phyloP scores from a whole-genome alignment of 2,329 filamentous ascomycete genomes.

The Parafenestella ontariensis region DNA sequence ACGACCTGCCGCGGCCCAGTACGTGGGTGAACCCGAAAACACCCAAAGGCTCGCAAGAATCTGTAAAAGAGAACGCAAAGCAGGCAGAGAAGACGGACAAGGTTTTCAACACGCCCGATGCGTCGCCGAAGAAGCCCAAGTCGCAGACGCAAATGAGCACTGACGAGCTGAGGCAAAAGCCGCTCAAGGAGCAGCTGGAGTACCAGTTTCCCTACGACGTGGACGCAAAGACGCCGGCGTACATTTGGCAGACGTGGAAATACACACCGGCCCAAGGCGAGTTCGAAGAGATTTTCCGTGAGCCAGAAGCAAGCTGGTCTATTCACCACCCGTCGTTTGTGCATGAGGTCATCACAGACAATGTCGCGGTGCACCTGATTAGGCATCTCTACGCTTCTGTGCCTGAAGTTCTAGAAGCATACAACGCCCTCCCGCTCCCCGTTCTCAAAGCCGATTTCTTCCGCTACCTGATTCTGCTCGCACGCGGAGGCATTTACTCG shows the following conservation, averaged over 20 bases:
- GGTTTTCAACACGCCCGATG: conserved; percentile 39
- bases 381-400: conserved; percentile 82
- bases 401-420: conserved; percentile 58
- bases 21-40: conserved; percentile 38
- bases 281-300: conserved; percentile 77
- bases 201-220: conserved; percentile 96
- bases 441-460: conserved; percentile 71
- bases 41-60: conserved; percentile 9
- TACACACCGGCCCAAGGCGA: conserved; percentile 76
- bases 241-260: conserved; percentile 99
- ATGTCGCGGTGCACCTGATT: conserved; percentile 80
- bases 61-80: conserved; percentile 16
- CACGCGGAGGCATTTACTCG: conserved; percentile 79
- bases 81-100: conserved; percentile 33
- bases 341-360: conserved; percentile 96
- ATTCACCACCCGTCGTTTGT: conserved; percentile 87
- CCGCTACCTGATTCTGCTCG: conserved; percentile 74
- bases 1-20: conserved; percentile 46
- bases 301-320: conserved; percentile 89
- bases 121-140: conserved; percentile 51
- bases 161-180: conserved; percentile 73
- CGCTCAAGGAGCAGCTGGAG: conserved; percentile 79
- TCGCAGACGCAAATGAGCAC: conserved; percentile 65
- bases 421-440: conserved; percentile 56
- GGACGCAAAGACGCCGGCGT: conserved; percentile 87